Percentiles rank a stretch among this genome's conserved stretches.
Conservation (phyloP, 768 basidiomycete genomes). For the Boletus rubroflammeus region DNA sequence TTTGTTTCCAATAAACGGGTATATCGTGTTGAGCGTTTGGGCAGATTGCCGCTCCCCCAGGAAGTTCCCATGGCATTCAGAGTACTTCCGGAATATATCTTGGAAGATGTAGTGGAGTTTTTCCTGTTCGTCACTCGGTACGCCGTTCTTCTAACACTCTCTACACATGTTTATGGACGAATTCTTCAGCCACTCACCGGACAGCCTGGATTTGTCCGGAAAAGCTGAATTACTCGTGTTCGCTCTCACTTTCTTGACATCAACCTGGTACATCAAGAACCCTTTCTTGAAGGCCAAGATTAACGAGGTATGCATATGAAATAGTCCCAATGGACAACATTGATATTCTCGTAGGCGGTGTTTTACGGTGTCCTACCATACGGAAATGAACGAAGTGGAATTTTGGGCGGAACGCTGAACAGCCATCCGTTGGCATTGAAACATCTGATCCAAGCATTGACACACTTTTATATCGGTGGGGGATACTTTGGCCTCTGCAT, state of each 20-base stretch:
- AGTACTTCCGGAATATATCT: slow-evolving; percentile 87
- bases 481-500: slow-evolving; percentile 15
- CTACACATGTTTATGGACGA: background rate
- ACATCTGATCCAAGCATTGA: slow-evolving; percentile 86
- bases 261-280: slow-evolving; percentile 98
- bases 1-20: slow-evolving; percentile 6
- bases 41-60: slow-evolving; percentile 79
- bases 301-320: slow-evolving; percentile 62
- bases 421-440: slow-evolving; percentile 80
- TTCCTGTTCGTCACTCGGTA: slow-evolving; percentile 81
- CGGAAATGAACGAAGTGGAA: slow-evolving; percentile 60
- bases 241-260: slow-evolving; percentile 84
- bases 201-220: slow-evolving; percentile 79
- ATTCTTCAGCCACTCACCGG: slow-evolving; percentile 55
- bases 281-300: slow-evolving; percentile 97
- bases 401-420: slow-evolving; percentile 81
- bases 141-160: slow-evolving; percentile 18
- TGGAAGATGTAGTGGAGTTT: slow-evolving; percentile 93
- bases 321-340: background rate
- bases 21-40: slow-evolving; percentile 5
- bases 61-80: slow-evolving; percentile 84
- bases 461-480: slow-evolving; percentile 90
- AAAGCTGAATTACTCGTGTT: slow-evolving; percentile 87
- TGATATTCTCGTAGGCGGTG: slow-evolving; percentile 47
- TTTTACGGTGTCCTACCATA: slow-evolving; percentile 72